A percentile compares a stretch with the other conserved stretches of the same genome.
Conservation (phyloP, 805 yeast genomes). For the Kluyveromyces starmeri region DNA sequence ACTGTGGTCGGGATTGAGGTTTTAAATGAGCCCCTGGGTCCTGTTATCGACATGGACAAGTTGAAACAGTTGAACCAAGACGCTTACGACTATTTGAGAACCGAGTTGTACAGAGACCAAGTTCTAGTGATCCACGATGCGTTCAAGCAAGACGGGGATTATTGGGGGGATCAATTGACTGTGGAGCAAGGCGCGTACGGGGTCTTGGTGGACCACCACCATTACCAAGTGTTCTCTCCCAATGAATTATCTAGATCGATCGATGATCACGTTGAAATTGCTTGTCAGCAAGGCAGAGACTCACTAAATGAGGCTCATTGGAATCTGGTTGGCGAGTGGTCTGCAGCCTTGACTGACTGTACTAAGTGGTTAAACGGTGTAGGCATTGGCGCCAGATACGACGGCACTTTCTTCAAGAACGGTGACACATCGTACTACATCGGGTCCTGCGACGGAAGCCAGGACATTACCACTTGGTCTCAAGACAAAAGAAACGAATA, state of each 20-base stretch:
- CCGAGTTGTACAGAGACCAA: constrained; percentile 38
- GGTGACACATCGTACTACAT: constrained; percentile 29
- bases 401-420: constrained; percentile 42
- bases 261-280: constrained; percentile 51
- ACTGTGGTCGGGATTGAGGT: constrained; percentile 78
- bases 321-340: constrained; percentile 81
- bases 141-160: constrained; percentile 47
- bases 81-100: constrained; percentile 60
- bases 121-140: constrained; percentile 78
- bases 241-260: constrained; percentile 50
- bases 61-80: constrained; percentile 50
- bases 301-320: constrained; percentile 51
- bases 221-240: constrained; percentile 73
- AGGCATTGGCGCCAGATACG: constrained; percentile 72
- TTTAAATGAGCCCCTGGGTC: constrained; percentile 84
- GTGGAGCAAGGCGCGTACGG: constrained; percentile 42
- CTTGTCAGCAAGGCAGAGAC: constrained; percentile 43
- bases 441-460: constrained; percentile 54
- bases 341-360: constrained; percentile 90
- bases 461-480: constrained; percentile 49
- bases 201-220: constrained; percentile 80
- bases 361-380: constrained; percentile 85
- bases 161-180: constrained; percentile 54
- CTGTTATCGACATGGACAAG: constrained; percentile 48
- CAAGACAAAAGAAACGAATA: constrained; percentile 44